Evolutionary conservation across 345 rosid species (phyloP).

Genomic region (Eucalyptus marginata): DNA sequence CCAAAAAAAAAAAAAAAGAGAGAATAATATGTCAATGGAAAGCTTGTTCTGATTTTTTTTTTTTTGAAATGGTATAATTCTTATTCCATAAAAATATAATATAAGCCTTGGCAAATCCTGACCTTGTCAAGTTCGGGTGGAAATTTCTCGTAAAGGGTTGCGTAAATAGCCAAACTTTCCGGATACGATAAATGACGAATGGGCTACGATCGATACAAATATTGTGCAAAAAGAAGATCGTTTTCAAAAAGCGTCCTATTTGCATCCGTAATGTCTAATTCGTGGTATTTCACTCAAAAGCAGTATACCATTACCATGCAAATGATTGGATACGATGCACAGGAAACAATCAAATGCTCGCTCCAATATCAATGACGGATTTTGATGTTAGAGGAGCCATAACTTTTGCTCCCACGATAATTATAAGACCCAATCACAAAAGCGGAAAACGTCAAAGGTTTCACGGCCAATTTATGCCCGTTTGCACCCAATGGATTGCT

Average conservation of each 20-base stretch:
- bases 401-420: neutral
- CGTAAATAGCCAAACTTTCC: neutral
- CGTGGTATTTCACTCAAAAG: neutral
- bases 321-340: neutral
- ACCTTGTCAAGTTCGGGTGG: neutral
- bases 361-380: neutral
- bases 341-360: neutral
- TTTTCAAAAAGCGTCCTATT: neutral
- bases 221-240: neutral
- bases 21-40: neutral
- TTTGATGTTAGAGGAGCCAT: neutral
- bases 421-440: neutral
- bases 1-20: accelerated
- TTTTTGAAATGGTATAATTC: neutral
- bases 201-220: neutral
- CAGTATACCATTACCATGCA: neutral
- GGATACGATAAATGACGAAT: neutral
- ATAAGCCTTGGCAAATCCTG: neutral
- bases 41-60: neutral
- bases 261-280: neutral
- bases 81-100: neutral
- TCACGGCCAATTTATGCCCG: neutral
- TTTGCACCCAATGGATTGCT: neutral
- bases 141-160: neutral
- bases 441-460: neutral